Percentiles rank a stretch among this genome's conserved stretches.
Conservation (phyloP, 1,284 basidiomycete genomes). For the Irpex rosettiformis region DNA sequence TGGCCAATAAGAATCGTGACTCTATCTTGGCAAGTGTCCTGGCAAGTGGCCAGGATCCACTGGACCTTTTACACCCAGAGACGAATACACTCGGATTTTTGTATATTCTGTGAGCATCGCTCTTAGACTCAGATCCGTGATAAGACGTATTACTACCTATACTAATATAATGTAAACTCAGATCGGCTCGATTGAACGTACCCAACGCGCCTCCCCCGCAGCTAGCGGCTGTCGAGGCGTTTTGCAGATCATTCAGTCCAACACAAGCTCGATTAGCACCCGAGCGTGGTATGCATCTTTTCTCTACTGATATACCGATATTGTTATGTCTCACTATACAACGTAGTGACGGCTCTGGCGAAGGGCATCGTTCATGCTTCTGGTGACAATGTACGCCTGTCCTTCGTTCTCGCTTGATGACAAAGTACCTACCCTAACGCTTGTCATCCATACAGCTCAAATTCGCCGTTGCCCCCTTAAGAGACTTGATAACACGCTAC, state of each 20-base stretch:
- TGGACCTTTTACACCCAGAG: constrained; percentile 49
- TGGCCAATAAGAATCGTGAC: constrained; percentile 26
- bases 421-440: background rate
- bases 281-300: constrained; percentile 51
- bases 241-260: constrained; percentile 56
- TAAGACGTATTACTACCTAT: background rate
- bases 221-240: constrained; percentile 44
- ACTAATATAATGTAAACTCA: constrained; percentile 23
- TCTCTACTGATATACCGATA: background rate
- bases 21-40: constrained; percentile 45
- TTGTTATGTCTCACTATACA: constrained; percentile 8
- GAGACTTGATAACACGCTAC: constrained; percentile 57
- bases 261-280: constrained; percentile 60
- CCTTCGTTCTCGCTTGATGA: background rate
- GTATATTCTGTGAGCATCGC: constrained; percentile 59
- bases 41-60: constrained; percentile 56
- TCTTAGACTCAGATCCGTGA: background rate
- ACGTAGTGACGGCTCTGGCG: constrained; percentile 32
- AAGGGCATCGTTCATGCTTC: constrained; percentile 30
- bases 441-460: constrained; percentile 24
- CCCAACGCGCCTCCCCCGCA: constrained; percentile 21
- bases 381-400: constrained; percentile 23
- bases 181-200: constrained; percentile 48
- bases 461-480: constrained; percentile 54
- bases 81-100: constrained; percentile 61